Conservation (phyloP, 768 basidiomycete genomes). For the Auriscalpium orientale region DNA sequence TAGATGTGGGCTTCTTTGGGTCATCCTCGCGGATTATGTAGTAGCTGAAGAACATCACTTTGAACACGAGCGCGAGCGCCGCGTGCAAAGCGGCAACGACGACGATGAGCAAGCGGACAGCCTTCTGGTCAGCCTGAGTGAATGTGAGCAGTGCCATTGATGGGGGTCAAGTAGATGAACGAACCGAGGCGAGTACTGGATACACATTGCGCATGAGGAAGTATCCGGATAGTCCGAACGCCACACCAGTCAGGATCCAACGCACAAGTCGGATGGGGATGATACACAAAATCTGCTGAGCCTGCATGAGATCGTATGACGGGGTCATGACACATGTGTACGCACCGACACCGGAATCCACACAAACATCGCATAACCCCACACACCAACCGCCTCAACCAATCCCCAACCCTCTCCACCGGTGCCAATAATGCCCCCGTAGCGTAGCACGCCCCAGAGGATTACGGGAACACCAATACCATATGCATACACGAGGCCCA, state of each 20-base stretch:
- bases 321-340: constrained; percentile 1
- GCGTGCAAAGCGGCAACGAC: constrained; percentile 69
- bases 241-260: constrained; percentile 70
- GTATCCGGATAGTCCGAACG: constrained; percentile 75
- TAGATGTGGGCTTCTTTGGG: no score
- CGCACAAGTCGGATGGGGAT: constrained; percentile 78
- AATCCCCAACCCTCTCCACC: constrained; percentile 74
- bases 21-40: constrained; percentile 36
- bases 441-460: constrained; percentile 80
- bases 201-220: constrained; percentile 84
- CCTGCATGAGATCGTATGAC: neutral
- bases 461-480: constrained; percentile 74
- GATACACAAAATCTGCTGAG: constrained; percentile 66
- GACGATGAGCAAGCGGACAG: constrained; percentile 76
- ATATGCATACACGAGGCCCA: constrained; percentile 82
- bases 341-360: constrained; percentile 85
- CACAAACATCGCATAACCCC: constrained; percentile 77
- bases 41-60: constrained; percentile 66
- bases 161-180: constrained; percentile 20
- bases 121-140: constrained; percentile 74
- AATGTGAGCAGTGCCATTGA: neutral
- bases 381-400: constrained; percentile 72
- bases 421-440: constrained; percentile 52
- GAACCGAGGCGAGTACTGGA: constrained; percentile 77
- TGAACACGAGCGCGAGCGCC: constrained; percentile 78